Evolutionary conservation across 352 stramenopile genomes (phyloP), one percentile per base, ranked within the genome.

Genomic region (Paralagenidium karlingii): DNA sequence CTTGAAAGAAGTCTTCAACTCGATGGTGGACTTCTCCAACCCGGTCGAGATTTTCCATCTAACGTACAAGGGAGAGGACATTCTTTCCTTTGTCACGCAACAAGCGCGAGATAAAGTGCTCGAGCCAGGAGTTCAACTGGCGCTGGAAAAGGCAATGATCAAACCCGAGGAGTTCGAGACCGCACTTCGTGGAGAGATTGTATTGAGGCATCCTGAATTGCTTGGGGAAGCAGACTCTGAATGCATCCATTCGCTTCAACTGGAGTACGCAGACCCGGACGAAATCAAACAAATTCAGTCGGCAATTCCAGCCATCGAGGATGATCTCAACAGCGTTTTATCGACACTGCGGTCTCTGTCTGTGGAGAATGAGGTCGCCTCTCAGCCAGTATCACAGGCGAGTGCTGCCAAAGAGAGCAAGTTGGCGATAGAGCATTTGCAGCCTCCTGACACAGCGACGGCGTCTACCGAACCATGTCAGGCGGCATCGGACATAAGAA

Each of bases 11-110:
- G 43, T 47, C 12, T 49, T 48, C 16, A 47, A 60, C 43, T 38
- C 43, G 11, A 36, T 55, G 8, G 46, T 56, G n/a, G 47, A 60
- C 27, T 30, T 60, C 1, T 19, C 52, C n/a, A 56, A 56, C 20
- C 52, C 52, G 12, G 22, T 60, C 6, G 43, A 50, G 15, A 41
- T 56, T 16, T 53, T 50, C 21, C 21, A 42, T 9, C 39, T 45
- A 11, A 40, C 47, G 5, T 56, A 49, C 31, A 24, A 25, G 0
- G 52, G 53, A 20, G 13, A 5, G 1, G 43, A 56, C 19, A 36
- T 60, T 3, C 43, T 43, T n/a, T n/a, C n/a, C n/a, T n/a, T n/a
- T n/a, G n/a, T n/a, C n/a, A n/a, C n/a, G n/a, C n/a, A n/a, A n/a
- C 0, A 46, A 5, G 31, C 38, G 8, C 19, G 4, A 19, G 43